These are phyloP conservation scores for Orbilia quercus DNA, from an alignment of 2,329 filamentous ascomycete genomes.

Conservation along the genomic window DNA sequence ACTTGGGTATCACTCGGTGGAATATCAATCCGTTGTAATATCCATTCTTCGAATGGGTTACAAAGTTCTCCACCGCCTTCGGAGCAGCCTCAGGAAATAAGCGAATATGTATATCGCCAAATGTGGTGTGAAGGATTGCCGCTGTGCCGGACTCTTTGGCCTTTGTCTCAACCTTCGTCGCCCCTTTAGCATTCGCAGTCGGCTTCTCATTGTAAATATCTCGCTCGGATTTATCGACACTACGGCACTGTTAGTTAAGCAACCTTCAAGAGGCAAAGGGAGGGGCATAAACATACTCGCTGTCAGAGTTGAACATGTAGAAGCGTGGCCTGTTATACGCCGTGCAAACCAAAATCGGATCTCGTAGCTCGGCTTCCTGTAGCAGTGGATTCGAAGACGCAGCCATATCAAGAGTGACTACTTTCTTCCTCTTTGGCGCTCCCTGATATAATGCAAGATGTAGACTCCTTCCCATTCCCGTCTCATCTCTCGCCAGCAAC, in stretches of 20 bases:
- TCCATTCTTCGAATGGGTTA: slow-evolving; percentile 85
- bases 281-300: slow-evolving; percentile 18
- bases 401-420: slow-evolving; percentile 96
- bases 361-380: slow-evolving; percentile 87
- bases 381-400: slow-evolving; percentile 92
- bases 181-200: slow-evolving; percentile 65
- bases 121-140: slow-evolving; percentile 89
- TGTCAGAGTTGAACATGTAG: slow-evolving; percentile 81
- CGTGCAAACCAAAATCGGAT: slow-evolving; percentile 87
- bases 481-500: slow-evolving; percentile 89
- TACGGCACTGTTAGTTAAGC: slow-evolving; percentile 67
- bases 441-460: slow-evolving; percentile 92
- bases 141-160: slow-evolving; percentile 78
- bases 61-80: slow-evolving; percentile 96
- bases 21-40: slow-evolving; percentile 99
- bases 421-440: slow-evolving; percentile 89
- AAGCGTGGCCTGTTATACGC: slow-evolving; percentile 89
- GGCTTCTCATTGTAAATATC: slow-evolving; percentile 97
- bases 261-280: slow-evolving; percentile 68
- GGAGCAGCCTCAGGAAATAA: slow-evolving; percentile 93
- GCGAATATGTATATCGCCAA: slow-evolving; percentile 92
- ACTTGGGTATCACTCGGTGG: slow-evolving; percentile 95
- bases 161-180: slow-evolving; percentile 67
- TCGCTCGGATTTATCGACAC: slow-evolving; percentile 80
- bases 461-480: slow-evolving; percentile 75